A percentile compares a stretch with the other conserved stretches of the same genome.
Conservation (phyloP, 306 rosid species). For the Rubus idaeus region DNA sequence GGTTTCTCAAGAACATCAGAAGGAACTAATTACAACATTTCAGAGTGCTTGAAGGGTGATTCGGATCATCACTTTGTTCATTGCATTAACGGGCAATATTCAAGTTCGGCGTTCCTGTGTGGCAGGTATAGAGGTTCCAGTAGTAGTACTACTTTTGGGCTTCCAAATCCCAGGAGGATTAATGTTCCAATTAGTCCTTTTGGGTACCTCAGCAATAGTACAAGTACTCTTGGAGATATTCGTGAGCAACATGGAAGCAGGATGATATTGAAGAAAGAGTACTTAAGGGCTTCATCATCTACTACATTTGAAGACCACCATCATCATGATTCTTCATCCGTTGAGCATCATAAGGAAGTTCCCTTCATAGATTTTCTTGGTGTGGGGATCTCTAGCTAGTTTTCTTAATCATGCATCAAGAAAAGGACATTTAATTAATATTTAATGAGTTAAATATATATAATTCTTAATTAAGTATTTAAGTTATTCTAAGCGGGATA, state of each 20-base stretch:
- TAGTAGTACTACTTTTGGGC: conserved; percentile 20
- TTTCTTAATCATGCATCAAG: conserved; percentile 34
- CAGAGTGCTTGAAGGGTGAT: conserved; percentile 34
- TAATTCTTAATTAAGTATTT: background rate
- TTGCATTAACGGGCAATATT: conserved; percentile 26
- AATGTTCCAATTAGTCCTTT: conserved; percentile 40
- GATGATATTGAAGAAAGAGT: background rate
- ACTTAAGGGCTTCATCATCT: conserved; percentile 12
- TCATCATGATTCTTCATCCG: conserved; percentile 24
- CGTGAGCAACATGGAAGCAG: conserved; percentile 8
- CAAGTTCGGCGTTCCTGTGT: conserved; percentile 15
- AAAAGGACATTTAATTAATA: conserved; percentile 28
- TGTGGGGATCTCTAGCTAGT: conserved; percentile 56
- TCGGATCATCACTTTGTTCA: conserved; percentile 30
- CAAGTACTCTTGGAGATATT: conserved; percentile 10
- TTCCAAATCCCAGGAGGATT: conserved; percentile 45
- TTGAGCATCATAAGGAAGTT: conserved; percentile 41
- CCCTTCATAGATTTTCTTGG: conserved; percentile 92
- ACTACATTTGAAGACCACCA: conserved; percentile 28
- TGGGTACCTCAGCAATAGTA: conserved; percentile 22
- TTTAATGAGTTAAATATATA: background rate
- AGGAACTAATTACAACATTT: conserved; percentile 28
- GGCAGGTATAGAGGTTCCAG: conserved; percentile 22
- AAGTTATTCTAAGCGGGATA: background rate
- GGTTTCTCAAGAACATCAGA: conserved; percentile 29